Conservation (phyloP, 768 basidiomycete genomes). For the Heimioporus sp. region DNA sequence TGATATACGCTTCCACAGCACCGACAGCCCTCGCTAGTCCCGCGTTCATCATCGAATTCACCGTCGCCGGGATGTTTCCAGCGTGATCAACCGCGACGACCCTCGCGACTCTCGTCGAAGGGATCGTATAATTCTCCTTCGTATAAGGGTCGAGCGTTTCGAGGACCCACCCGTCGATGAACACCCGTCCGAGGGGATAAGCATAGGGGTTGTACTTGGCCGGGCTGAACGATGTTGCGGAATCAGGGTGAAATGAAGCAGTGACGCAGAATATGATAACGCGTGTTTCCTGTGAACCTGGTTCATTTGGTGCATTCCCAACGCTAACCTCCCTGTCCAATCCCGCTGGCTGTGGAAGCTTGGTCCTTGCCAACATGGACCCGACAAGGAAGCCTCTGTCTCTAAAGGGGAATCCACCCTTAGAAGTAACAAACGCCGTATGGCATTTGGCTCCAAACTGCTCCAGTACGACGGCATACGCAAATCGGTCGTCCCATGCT, state of each 20-base stretch:
- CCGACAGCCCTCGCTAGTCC: constrained; percentile 70
- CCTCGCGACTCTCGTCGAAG: constrained; percentile 85
- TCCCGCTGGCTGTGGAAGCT: constrained; percentile 32
- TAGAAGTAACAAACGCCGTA: constrained; percentile 70
- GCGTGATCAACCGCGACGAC: constrained; percentile 84
- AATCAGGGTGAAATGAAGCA: constrained; percentile 75
- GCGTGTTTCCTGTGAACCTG: constrained; percentile 40
- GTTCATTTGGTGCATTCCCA: constrained; percentile 16
- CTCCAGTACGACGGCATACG: constrained; percentile 65
- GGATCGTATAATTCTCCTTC: constrained; percentile 90
- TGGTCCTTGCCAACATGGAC: constrained; percentile 65
- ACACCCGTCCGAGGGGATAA: constrained; percentile 76
- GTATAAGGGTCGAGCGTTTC: constrained; percentile 97
- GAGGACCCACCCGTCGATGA: constrained; percentile 92
- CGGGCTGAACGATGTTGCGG: constrained; percentile 50
- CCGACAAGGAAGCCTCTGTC: constrained; percentile 86
- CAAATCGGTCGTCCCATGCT: constrained; percentile 86
- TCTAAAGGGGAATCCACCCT: constrained; percentile 86
- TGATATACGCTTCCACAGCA: constrained; percentile 71
- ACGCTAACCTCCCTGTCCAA: constrained; percentile 42
- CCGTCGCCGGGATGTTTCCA: constrained; percentile 78
- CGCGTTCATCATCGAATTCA: constrained; percentile 84
- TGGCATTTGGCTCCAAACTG: constrained; percentile 73
- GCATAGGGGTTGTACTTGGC: constrained; percentile 73
- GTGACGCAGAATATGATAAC: constrained; percentile 81